phyloP scores from a whole-genome alignment of 2,329 filamentous ascomycete genomes.

The Myriosclerotinia scirpicola region DNA sequence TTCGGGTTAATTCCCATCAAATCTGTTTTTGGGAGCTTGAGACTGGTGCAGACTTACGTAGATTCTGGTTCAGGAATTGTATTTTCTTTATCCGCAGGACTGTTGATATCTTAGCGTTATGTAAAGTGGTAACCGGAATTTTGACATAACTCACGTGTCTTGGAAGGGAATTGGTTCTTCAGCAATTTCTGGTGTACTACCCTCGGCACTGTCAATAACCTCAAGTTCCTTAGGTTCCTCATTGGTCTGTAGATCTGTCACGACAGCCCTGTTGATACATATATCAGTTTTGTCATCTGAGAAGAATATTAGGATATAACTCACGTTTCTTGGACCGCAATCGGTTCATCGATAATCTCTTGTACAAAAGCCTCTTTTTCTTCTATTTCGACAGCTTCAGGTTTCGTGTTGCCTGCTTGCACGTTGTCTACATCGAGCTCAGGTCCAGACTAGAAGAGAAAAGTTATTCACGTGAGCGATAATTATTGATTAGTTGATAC shows the following conservation, averaged over 20 bases:
- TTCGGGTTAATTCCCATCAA: slow-evolving; percentile 9
- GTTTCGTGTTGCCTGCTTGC: background rate
- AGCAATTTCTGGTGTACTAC: background rate
- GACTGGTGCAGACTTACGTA: background rate
- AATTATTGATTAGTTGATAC: background rate
- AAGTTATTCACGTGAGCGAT: background rate
- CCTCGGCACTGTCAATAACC: no score
- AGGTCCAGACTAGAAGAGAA: background rate
- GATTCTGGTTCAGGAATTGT: background rate
- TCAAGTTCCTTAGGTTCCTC: background rate
- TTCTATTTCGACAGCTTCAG: background rate
- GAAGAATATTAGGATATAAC: background rate
- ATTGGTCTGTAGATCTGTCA: background rate
- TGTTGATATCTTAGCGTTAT: background rate
- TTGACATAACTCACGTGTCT: background rate
- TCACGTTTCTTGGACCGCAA: background rate
- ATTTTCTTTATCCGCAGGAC: background rate
- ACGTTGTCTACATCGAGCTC: background rate
- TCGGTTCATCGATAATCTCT: background rate
- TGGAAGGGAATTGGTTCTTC: background rate
- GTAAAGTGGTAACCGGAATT: no score
- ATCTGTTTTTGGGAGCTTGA: background rate
- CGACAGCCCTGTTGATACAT: background rate
- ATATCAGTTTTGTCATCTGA: background rate
- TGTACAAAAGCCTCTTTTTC: no score